Conservation (phyloP, 805 yeast genomes). For the Brettanomyces nanus region DNA sequence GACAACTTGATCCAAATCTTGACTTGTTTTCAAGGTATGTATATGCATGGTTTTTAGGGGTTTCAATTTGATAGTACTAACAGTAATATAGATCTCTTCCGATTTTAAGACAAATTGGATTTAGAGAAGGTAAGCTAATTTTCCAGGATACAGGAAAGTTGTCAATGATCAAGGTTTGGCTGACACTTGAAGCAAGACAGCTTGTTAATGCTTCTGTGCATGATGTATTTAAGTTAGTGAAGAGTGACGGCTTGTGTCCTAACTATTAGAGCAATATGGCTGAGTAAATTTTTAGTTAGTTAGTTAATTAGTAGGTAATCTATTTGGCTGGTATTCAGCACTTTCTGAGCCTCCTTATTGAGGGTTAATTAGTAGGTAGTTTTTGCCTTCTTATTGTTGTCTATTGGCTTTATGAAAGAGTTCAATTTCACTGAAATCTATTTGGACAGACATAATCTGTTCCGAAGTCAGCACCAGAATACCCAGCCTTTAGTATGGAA, state of each 20-base stretch:
- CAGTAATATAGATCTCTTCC: slow-evolving; percentile 57
- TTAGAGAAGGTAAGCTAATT: slow-evolving; percentile 56
- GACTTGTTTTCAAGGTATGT: slow-evolving; percentile 95
- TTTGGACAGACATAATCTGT: slow-evolving; percentile 51
- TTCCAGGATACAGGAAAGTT: slow-evolving; percentile 50
- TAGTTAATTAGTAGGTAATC: too few relatives aligned
- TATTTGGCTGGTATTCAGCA: too few relatives aligned
- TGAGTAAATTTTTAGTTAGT: too few relatives aligned
- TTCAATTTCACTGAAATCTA: slow-evolving; percentile 26
- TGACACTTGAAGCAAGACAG: slow-evolving; percentile 82
- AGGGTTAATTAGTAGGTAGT: too few relatives aligned
- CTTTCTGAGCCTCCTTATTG: too few relatives aligned
- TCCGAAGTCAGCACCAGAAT: slow-evolving; percentile 43
- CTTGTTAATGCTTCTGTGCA: slow-evolving; percentile 76
- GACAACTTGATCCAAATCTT: slow-evolving; percentile 86
- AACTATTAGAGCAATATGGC: too few relatives aligned
- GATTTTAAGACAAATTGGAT: slow-evolving; percentile 71
- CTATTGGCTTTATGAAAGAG: too few relatives aligned
- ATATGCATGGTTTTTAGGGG: slow-evolving; percentile 35
- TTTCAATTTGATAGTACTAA: slow-evolving; percentile 24
- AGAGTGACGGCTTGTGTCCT: slow-evolving; percentile 60
- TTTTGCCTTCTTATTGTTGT: too few relatives aligned
- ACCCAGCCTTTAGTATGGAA: slow-evolving; percentile 53
- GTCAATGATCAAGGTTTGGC: slow-evolving; percentile 85
- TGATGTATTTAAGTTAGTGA: slow-evolving; percentile 56